Conservation (phyloP, 2,329 filamentous ascomycete species). For the Calonectria hawksworthii region DNA sequence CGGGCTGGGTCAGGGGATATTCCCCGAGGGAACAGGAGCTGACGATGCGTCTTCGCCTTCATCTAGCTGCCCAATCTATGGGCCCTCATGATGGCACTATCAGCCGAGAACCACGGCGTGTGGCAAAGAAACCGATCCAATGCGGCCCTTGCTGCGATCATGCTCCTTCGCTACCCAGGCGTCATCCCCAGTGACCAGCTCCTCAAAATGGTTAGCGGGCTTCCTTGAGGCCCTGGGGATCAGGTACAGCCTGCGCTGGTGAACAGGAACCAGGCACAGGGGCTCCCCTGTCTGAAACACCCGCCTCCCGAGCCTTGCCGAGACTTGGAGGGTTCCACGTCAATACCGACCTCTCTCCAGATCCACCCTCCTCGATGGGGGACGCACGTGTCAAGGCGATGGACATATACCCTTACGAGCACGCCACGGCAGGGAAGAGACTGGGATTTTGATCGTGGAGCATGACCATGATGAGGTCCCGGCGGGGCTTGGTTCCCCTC, state of each 20-base stretch:
- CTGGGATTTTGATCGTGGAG: not conserved
- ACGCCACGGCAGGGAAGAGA: not conserved
- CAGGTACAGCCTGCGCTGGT: not conserved
- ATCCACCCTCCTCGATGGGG: not conserved
- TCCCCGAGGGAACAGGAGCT: not conserved
- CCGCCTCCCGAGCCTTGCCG: slow-evolving; percentile 9
- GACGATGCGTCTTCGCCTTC: not conserved
- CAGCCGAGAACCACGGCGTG: slow-evolving; percentile 8
- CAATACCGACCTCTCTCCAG: not conserved
- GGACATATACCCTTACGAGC: not conserved
- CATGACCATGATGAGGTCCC: not conserved
- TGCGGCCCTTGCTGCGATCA: slow-evolving; percentile 17
- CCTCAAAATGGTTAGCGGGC: slow-evolving; percentile 17
- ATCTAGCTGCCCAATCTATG: slow-evolving; percentile 16
- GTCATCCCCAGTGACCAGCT: slow-evolving; percentile 18
- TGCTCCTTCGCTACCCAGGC: slow-evolving; percentile 21
- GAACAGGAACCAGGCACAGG: not conserved
- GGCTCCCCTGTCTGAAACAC: slow-evolving; percentile 3
- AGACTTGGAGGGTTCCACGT: not conserved
- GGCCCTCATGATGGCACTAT: slow-evolving; percentile 23
- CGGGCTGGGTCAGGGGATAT: not conserved
- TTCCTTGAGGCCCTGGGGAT: not conserved
- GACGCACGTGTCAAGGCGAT: not conserved
- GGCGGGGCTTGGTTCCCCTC: not conserved
- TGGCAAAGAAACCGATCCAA: slow-evolving; percentile 24